Evolutionary conservation across 2,329 filamentous ascomycete genomes (phyloP).

Genomic region (Trichoderma hamatum): DNA sequence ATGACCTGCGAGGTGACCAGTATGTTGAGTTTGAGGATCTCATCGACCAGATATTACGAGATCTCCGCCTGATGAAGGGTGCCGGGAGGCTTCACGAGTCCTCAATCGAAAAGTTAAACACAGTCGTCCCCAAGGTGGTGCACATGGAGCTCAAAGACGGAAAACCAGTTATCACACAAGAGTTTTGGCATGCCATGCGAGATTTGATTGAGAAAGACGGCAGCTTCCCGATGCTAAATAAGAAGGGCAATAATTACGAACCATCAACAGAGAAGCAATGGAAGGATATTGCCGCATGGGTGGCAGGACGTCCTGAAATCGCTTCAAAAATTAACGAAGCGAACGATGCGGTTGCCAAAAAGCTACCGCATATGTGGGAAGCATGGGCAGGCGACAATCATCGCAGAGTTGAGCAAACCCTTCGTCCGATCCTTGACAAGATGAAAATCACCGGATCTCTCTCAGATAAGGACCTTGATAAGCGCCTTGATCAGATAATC

Average conservation of each 20-base stretch:
- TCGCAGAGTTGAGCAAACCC: constrained; percentile 39
- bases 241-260: constrained; percentile 42
- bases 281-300: constrained; percentile 48
- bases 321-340: constrained; percentile 36
- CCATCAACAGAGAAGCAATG: constrained; percentile 52
- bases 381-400: constrained; percentile 57
- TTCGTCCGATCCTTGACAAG: constrained; percentile 41
- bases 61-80: constrained; percentile 33
- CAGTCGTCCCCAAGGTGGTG: constrained; percentile 59
- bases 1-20: constrained; percentile 27
- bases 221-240: constrained; percentile 51
- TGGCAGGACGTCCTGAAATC: constrained; percentile 43
- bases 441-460: constrained; percentile 41
- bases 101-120: constrained; percentile 49
- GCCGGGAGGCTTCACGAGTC: constrained; percentile 41
- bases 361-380: constrained; percentile 51
- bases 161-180: constrained; percentile 56
- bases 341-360: constrained; percentile 36
- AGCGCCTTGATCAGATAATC: constrained; percentile 42
- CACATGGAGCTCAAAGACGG: constrained; percentile 58
- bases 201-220: constrained; percentile 56
- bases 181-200: constrained; percentile 68
- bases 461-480: constrained; percentile 38
- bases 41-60: constrained; percentile 33
- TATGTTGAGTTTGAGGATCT: constrained; percentile 32